These are phyloP conservation scores for Vitellaria paradoxa DNA, from an alignment of 179 eudicot genomes.

Conservation along the genomic window DNA sequence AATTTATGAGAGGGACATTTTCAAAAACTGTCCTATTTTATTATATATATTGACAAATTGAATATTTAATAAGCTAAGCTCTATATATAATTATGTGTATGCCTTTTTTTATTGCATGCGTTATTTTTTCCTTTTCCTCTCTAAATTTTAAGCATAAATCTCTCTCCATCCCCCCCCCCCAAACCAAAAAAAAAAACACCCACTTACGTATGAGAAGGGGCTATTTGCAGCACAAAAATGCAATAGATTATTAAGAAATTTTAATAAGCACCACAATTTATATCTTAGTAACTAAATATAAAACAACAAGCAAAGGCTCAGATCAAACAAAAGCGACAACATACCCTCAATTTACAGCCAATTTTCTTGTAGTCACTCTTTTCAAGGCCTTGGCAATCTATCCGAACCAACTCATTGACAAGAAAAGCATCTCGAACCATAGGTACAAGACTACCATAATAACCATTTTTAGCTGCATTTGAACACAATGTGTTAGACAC, in stretches of 20 bases:
- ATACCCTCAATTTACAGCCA: slow-evolving; percentile 88
- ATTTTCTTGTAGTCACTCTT: slow-evolving; percentile 84
- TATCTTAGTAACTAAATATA: not conserved
- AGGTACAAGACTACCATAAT: slow-evolving; percentile 77
- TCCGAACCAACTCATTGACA: slow-evolving; percentile 69
- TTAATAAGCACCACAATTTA: not conserved
- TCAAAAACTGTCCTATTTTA: too few species aligned
- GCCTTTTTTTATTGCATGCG: too few species aligned
- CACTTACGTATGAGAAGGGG: not conserved
- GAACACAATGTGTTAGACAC: slow-evolving; percentile 11
- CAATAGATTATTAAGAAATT: not conserved
- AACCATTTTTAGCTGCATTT: slow-evolving; percentile 85
- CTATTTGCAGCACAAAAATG: not conserved
- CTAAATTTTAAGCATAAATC: not conserved
- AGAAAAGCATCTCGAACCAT: slow-evolving; percentile 98
- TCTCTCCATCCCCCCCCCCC: not conserved
- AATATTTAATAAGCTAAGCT: slow-evolving; percentile 1
- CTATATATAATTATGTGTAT: not conserved
- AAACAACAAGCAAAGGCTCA: not conserved
- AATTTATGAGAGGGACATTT: too few species aligned
- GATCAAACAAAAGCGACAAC: not conserved
- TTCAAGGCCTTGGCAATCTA: slow-evolving; percentile 84
- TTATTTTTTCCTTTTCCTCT: not conserved
- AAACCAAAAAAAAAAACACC: not conserved
- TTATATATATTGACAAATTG: too few species aligned